phyloP scores from a whole-genome alignment of 106 monocot species.

The Gastrodia elata region DNA sequence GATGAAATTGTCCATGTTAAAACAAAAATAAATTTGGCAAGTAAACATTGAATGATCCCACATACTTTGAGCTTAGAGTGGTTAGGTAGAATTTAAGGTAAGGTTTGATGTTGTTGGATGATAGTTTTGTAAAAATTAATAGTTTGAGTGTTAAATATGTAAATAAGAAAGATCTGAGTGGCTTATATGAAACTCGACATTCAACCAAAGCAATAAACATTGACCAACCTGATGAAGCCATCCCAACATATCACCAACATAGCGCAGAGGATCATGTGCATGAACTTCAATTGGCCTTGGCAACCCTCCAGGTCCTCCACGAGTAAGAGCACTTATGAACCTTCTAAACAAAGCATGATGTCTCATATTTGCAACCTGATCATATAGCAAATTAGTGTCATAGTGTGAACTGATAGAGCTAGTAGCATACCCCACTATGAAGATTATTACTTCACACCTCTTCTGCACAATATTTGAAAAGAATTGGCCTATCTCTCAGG shows the following conservation, averaged over 20 bases:
- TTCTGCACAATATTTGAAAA: conserved; percentile 98
- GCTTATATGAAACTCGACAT: background rate
- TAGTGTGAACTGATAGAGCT: conserved; percentile 5
- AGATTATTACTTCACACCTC: conserved; percentile 48
- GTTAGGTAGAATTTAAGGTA: too few relatives aligned
- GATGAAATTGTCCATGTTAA: too few relatives aligned
- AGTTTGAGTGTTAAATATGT: too few relatives aligned
- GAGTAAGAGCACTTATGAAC: conserved; percentile 92
- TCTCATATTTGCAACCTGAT: conserved; percentile 95
- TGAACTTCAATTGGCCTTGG: conserved; percentile 99
- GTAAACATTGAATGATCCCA: too few relatives aligned
- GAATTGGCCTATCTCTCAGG: conserved; percentile 90
- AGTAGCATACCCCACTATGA: background rate
- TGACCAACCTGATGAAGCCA: conserved; percentile 90
- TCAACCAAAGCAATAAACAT: background rate
- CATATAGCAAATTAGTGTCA: background rate
- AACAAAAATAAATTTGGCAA: too few relatives aligned
- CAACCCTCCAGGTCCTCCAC: conserved; percentile 94
- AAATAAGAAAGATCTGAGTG: too few relatives aligned
- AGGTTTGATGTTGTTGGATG: too few relatives aligned
- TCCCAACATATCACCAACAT: conserved; percentile 97
- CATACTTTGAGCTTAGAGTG: too few relatives aligned
- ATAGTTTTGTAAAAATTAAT: too few relatives aligned
- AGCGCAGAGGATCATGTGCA: conserved; percentile 99
- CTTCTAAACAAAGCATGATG: conserved; percentile 97